Conservation (phyloP, 108 stramenopile species). For the Skeletonema tropicum region DNA sequence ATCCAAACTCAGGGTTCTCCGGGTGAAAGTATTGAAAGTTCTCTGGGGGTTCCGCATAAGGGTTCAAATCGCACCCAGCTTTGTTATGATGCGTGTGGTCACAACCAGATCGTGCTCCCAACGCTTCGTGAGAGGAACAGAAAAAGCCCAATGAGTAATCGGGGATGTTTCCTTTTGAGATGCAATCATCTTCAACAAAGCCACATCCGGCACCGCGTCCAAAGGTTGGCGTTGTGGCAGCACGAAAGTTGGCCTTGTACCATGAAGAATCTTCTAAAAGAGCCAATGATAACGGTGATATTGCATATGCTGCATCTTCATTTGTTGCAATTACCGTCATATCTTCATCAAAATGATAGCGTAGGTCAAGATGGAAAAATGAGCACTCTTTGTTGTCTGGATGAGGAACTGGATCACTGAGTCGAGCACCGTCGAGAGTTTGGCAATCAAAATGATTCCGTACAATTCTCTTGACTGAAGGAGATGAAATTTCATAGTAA, state of each 20-base stretch:
- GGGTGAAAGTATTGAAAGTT: slow-evolving; percentile 34
- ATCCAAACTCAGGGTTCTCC: slow-evolving; percentile 37
- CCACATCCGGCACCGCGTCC: slow-evolving; percentile 53
- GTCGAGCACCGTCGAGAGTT: slow-evolving; percentile 38
- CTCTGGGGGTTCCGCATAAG: slow-evolving; percentile 20
- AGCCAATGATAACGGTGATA: slow-evolving; percentile 50
- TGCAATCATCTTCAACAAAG: slow-evolving; percentile 48
- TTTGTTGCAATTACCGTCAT: slow-evolving; percentile 16
- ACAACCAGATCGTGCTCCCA: slow-evolving; percentile 34
- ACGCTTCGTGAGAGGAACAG: slow-evolving; percentile 22
- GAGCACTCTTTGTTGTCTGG: slow-evolving; percentile 41
- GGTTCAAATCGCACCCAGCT: slow-evolving; percentile 38
- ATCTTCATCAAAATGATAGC: slow-evolving; percentile 50
- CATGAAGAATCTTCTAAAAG: slow-evolving; percentile 53
- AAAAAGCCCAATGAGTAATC: slow-evolving; percentile 54
- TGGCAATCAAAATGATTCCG: slow-evolving; percentile 60
- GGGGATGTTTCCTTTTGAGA: slow-evolving; percentile 28
- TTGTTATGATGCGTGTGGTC: slow-evolving; percentile 55
- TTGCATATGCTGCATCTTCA: slow-evolving; percentile 34
- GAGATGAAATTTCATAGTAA: slow-evolving; percentile 41
- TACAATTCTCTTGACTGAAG: slow-evolving; percentile 40
- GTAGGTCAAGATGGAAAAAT: slow-evolving; percentile 57
- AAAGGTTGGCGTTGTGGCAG: slow-evolving; percentile 36
- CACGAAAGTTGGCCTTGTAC: slow-evolving; percentile 64
- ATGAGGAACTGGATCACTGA: slow-evolving; percentile 28